phyloP scores from a whole-genome alignment of 352 stramenopile genomes.

The Phytophthora pini region DNA sequence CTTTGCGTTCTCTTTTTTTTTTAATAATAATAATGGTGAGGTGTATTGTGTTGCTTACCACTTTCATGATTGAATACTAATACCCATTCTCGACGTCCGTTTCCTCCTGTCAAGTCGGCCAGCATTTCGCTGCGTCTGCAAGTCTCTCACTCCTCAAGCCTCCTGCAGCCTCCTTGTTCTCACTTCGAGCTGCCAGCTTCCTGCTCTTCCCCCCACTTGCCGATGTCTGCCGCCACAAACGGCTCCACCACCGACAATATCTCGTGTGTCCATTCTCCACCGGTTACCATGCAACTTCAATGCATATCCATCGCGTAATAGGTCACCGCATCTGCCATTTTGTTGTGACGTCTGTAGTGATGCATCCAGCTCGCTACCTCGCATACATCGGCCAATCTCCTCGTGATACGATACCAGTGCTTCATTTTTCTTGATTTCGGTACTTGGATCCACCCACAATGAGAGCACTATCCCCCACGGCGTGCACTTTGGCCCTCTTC shows the following conservation, averaged over 20 bases:
- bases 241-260: neutral
- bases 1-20: no score
- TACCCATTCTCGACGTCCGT: neutral
- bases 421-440: neutral
- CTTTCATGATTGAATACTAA: neutral
- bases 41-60: neutral
- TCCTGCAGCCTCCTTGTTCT: no score
- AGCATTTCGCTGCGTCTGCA: neutral
- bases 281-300: neutral
- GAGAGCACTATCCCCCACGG: neutral
- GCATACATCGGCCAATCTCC: neutral
- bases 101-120: neutral
- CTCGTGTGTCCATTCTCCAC: neutral
- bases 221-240: no score
- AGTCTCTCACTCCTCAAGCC: no score
- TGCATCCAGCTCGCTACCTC: neutral
- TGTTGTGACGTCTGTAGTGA: constrained; percentile 1
- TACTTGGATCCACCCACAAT: neutral
- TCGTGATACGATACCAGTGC: neutral
- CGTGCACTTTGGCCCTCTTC: neutral
- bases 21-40: neutral
- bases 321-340: constrained; percentile 1
- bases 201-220: no score
- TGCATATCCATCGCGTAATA: constrained; percentile 5
- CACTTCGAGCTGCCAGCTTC: no score